These are phyloP conservation scores for Diaporthe citri DNA, from an alignment of 2,329 filamentous ascomycete genomes.

Conservation along the genomic window DNA sequence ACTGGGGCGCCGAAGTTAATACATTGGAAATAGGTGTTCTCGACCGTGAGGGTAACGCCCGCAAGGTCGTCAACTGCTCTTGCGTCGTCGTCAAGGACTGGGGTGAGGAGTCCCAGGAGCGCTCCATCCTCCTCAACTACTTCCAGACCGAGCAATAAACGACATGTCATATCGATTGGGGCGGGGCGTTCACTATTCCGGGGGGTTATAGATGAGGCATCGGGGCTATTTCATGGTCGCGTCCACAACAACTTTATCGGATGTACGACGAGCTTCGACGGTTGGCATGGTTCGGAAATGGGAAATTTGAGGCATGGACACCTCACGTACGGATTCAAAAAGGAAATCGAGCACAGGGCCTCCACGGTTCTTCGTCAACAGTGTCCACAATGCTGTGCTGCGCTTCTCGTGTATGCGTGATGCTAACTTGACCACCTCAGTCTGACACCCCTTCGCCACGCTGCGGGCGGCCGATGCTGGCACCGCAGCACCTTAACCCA, in stretches of 20 bases:
- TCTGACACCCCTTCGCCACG: no score
- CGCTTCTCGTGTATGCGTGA: neutral
- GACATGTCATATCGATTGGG: constrained; percentile 48
- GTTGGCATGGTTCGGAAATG: constrained; percentile 58
- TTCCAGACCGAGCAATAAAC: constrained; percentile 91
- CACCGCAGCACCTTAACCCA: neutral
- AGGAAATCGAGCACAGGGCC: constrained; percentile 52
- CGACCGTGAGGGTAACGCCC: constrained; percentile 98
- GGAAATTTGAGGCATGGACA: constrained; percentile 48
- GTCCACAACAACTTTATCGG: constrained; percentile 51
- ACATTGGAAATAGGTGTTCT: constrained; percentile 79
- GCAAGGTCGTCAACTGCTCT: constrained; percentile 99
- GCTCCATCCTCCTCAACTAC: constrained; percentile 99
- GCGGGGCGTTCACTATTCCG: constrained; percentile 40
- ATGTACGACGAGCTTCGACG: constrained; percentile 62
- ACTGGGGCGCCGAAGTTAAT: neutral
- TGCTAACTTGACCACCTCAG: neutral
- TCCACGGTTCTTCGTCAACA: constrained; percentile 40
- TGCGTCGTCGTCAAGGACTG: constrained; percentile 99
- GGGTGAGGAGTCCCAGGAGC: constrained; percentile 99
- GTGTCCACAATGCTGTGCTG: neutral
- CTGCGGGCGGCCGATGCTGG: neutral
- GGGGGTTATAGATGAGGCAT: constrained; percentile 53
- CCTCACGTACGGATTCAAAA: constrained; percentile 50
- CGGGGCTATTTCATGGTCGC: constrained; percentile 50